A percentile compares a stretch with the other conserved stretches of the same genome.
phyloP scores from a whole-genome alignment of 2,329 filamentous ascomycete genomes.

The Arthrobotrys conoides region DNA sequence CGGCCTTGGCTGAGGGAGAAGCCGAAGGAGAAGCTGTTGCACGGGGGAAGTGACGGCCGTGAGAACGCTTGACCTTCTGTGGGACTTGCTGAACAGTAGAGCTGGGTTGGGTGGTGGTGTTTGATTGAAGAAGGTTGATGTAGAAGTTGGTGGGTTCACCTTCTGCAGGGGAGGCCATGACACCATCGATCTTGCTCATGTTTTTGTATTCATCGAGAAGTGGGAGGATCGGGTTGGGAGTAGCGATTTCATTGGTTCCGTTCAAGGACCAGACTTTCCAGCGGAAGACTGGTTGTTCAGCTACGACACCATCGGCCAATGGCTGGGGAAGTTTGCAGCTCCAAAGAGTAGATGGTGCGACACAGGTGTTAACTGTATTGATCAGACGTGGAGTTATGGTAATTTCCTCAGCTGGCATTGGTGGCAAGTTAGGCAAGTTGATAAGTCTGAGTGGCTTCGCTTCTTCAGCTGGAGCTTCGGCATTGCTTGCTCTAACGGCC shows the following conservation, averaged over 20 bases:
- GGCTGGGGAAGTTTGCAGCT: constrained; percentile 57
- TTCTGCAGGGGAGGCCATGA: constrained; percentile 28
- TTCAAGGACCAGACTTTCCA: constrained; percentile 51
- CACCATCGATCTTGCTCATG: constrained; percentile 55
- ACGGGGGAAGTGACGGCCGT: constrained; percentile 52
- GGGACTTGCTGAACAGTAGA: constrained; percentile 5
- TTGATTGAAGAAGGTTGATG: constrained; percentile 40
- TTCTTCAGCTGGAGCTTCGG: constrained; percentile 20
- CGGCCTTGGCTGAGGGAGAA: constrained; percentile 13
- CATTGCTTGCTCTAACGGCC: constrained; percentile 53
- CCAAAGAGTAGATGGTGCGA: constrained; percentile 54
- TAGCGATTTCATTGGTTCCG: constrained; percentile 26
- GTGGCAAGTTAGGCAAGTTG: constrained; percentile 34
- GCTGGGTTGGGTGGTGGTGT: background rate
- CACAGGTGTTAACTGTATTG: constrained; percentile 50
- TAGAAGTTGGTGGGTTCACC: constrained; percentile 54
- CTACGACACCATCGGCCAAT: constrained; percentile 24
- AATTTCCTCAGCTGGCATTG: constrained; percentile 44
- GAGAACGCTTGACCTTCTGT: constrained; percentile 40
- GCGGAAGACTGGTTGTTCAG: constrained; percentile 40
- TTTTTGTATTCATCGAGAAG: constrained; percentile 48
- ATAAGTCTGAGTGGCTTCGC: constrained; percentile 32
- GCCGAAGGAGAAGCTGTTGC: constrained; percentile 24
- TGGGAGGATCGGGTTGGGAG: constrained; percentile 33
- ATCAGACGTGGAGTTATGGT: constrained; percentile 49